Evolutionary conservation across 352 stramenopile species (phyloP), one percentile per base, ranked within the genome.

Genomic region (Salisapilia sapeloensis): DNA sequence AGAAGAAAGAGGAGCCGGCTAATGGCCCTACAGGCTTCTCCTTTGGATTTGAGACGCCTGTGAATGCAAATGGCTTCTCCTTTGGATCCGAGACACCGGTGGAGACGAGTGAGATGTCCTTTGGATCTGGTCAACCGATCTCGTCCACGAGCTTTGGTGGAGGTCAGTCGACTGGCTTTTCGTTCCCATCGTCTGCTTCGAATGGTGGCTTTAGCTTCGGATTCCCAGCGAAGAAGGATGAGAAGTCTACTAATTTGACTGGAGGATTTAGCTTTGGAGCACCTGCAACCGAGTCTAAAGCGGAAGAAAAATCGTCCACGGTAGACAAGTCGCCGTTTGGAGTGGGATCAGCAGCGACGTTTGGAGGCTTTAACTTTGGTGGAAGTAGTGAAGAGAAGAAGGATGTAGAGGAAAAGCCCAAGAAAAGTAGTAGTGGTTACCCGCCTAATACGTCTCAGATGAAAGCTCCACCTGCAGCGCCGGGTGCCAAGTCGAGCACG

Each of bases 81-180:
- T n/a, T n/a, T n/a, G n/a, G n/a, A n/a, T n/a, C n/a, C n/a, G n/a
- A n/a, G n/a, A n/a, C n/a, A n/a, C n/a, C n/a, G n/a, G n/a, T n/a
- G n/a, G n/a, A n/a, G n/a, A n/a, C n/a, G n/a, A n/a, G n/a, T n/a
- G n/a, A n/a, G n/a, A n/a, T 24, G 6, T n/a, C 33, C n/a, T 11
- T 14, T 1, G 17, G n/a, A 29, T 5, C 33, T 29, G 6, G 10
- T 6, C 16, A 10, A 27, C 14, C 13, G n/a, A n/a, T n/a, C n/a
- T 0, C 37, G 7, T 20, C 32, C 20, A 42, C 31, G 4, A 15
- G 35, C 7, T 12, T 30, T 35, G 37, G 25, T 45, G 41, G 46
- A 15, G 44, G 48, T 30, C 52, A 47, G 18, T 40, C 40, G 13
- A 36, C 45, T 32, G 50, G 52, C 0, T 66, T 72, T 33, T 60